Conservation (phyloP, 1,284 basidiomycete genomes). For the Apiotrichum laibachii region DNA sequence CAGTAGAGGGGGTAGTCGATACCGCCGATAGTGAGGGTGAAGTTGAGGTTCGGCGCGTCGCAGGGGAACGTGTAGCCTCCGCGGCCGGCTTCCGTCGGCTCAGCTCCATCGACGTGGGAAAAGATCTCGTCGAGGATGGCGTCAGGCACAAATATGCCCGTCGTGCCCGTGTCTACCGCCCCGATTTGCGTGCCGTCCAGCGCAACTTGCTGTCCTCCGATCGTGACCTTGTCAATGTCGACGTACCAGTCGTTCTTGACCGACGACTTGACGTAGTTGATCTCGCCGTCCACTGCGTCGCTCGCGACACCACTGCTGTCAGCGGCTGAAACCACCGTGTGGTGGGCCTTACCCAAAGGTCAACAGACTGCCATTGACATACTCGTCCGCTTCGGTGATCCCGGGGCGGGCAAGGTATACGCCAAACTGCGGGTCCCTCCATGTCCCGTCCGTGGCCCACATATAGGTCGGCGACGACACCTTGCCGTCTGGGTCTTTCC, state of each 20-base stretch:
- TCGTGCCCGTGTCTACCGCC: background rate
- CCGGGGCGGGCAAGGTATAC: background rate
- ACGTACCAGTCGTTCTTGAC: background rate
- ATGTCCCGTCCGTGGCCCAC: background rate
- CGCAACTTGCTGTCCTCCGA: background rate
- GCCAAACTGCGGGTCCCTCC: background rate
- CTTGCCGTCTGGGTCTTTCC: background rate
- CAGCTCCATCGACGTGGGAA: conserved; percentile 1
- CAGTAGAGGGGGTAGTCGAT: background rate
- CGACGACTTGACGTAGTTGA: background rate
- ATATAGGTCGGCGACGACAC: background rate
- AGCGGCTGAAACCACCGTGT: no score
- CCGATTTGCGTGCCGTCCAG: background rate
- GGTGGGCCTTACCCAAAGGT: background rate
- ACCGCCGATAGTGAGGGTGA: conserved; percentile 64
- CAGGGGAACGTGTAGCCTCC: background rate
- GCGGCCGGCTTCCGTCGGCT: background rate
- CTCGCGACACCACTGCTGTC: background rate
- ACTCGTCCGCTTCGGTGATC: background rate
- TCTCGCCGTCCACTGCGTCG: background rate
- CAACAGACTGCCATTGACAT: background rate
- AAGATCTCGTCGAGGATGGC: background rate
- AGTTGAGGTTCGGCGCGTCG: conserved; percentile 19
- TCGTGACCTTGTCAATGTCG: background rate
- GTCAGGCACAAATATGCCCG: background rate